Evolutionary conservation across 2,329 filamentous ascomycete species (phyloP), one percentile per base, ranked within the genome.

Genomic region (Huntiella savannae): DNA sequence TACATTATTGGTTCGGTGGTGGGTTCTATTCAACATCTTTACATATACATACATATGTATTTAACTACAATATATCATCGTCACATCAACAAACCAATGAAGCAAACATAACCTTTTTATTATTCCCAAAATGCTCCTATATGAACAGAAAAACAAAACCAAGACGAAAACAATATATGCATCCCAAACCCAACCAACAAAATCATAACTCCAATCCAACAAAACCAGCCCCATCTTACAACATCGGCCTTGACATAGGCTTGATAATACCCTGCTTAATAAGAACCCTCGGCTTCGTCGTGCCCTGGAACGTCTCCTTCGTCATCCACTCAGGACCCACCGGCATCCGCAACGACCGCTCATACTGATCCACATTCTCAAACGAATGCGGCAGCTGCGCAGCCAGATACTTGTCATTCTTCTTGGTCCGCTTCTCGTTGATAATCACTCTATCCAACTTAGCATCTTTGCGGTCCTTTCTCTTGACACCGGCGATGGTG

Each of bases 321-420:
- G 88, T 96, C 54, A 79, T 77, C 87, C 88, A 98, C 62, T 98
- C 88, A 12, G 82, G 84, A 1, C 91, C 91, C 50, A 96, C 75
- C 1, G 91, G 91, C 53, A 95, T 64, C 38, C 88, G 71, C 49
- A 96, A 66, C 52, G 81, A 82, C 43, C 88, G 70, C 68, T 98
- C 91, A 63, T 96, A 96, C 67, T 95, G 86, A 57, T 82, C 73
- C 54, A 71, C 73, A 22, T 73, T 84, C 68, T 95, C 88, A 61
- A 86, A 96, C n/a, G 78, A 79, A 62, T 92, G 83, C 43, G 91
- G 91, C 43, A 98, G 67, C 55, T 77, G 74, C 6, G 77, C 76
- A 13, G 91, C 87, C 55, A 94, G 70, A 57, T 93, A 96, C 58
- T 84, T 87, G 56, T 75, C 73, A 60, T 91, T 94, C 77, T 95